Evolutionary conservation across 495 filamentous ascomycete genomes (phyloP), one percentile per base, ranked within the genome.

Genomic region (Penicillium diatomitis): DNA sequence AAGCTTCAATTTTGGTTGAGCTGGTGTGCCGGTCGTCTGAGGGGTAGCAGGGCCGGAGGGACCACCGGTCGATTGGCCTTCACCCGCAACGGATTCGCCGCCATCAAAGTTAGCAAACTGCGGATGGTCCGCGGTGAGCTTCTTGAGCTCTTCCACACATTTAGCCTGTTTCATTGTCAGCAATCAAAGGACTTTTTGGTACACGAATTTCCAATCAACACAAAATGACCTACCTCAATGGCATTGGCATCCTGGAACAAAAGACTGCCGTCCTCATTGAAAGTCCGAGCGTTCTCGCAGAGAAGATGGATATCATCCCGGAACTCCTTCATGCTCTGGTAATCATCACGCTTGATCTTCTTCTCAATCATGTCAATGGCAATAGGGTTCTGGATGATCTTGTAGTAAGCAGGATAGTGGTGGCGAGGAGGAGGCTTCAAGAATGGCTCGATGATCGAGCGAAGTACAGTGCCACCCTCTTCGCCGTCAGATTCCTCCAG

Each of bases 291-390:
- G 70, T 98, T 98, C 57, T 78, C 80, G 63, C 90, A 91, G 57
- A 98, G 78, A 47, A 87, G 70, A 40, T 81, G 78, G 49, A 98
- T 81, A 60, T 98, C 92, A 31, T 79, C 79, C 33, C 82, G 73
- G 77, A 97, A 87, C 52, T 87, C 86, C 52, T 72, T 81, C 48
- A 96, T 66, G 59, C 75, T 85, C 53, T 81, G 81, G 64, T 97
- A 98, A 53, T 96, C 87, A 51, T 90, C 85, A 54, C 85, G 88
- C 72, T 95, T 95, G 66, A 98, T 94, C 72, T 87, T 90, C 64
- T 84, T 89, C 65, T 84, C 80, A 58, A 98, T 95, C 67, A 86
- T 81, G 35, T 92, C 88, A 82, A 96, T 94, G 50, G 84, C 87
- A 61, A 98, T 95, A 0, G 92, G 92, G 31, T 84, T 82, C 55